These are phyloP conservation scores for Claviceps africana DNA, from an alignment of 2,329 filamentous ascomycete genomes.

Conservation along the genomic window DNA sequence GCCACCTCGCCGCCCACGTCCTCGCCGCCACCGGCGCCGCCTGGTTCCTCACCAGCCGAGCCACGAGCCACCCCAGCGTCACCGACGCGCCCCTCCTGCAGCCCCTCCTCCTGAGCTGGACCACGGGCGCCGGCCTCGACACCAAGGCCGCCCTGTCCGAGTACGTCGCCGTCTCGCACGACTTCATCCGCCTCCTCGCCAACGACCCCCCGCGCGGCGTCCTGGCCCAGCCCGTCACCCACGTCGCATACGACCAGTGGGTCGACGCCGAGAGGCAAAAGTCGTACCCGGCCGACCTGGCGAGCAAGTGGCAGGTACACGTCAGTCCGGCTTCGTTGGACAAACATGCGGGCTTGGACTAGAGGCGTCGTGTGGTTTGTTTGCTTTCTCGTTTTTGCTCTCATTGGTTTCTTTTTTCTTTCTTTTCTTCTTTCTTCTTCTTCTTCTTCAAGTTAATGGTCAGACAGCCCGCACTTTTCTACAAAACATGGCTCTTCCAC, in stretches of 20 bases:
- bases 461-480: no score
- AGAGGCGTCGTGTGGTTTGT: background rate
- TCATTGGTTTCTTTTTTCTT: background rate
- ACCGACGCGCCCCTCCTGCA: conserved; percentile 54
- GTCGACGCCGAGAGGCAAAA: conserved; percentile 19
- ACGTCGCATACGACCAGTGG: conserved; percentile 27
- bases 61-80: conserved; percentile 47
- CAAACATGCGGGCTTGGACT: background rate
- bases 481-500: no score
- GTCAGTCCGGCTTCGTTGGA: conserved; percentile 17
- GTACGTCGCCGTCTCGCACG: conserved; percentile 44
- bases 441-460: no score
- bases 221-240: conserved; percentile 33
- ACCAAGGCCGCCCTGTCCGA: conserved; percentile 40
- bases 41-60: conserved; percentile 42
- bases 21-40: conserved; percentile 28
- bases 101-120: conserved; percentile 44
- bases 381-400: background rate
- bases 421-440: background rate
- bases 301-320: conserved; percentile 29
- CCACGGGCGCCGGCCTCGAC: conserved; percentile 46
- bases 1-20: conserved; percentile 35
- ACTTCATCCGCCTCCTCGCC: conserved; percentile 38
- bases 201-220: conserved; percentile 30
- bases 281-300: conserved; percentile 20